Evolutionary conservation across 176 grass and related monocot genomes (phyloP), one percentile per base, ranked within the genome.

Genomic region (Themeda triandra): DNA sequence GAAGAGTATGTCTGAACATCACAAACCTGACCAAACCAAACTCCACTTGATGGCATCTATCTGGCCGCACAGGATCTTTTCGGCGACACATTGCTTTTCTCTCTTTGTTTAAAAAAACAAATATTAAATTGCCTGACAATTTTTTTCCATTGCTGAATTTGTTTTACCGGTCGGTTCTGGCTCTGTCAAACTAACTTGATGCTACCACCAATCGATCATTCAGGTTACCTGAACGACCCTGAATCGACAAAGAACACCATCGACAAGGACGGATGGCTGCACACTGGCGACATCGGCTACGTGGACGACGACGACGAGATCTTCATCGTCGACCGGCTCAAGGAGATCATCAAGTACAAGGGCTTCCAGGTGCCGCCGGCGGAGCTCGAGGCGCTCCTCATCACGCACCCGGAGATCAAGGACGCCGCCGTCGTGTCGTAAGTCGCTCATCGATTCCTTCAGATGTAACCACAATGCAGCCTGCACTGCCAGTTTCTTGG

Each of bases 321-420:
- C 82, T 98, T 98, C 89, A 98, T 98, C 21, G 96, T 98, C 6
- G 96, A 98, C 76, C 89, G 96, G 87, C 89, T 98, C 40, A 98
- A 98, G 89, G 96, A 98, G 80, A 93, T 98, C 60, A 98, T 98
- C 83, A 98, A 98, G 82, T 95, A 92, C 87, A 98, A 98, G 88
- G 96, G 93, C 0, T 98, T 95, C 86, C 96, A 98, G 67, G 96
- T 98, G 63, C 63, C 96, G 7, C 96, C 96, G 3, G 69, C 95
- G 5, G 96, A 98, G 87, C 87, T 98, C 2, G 96, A 98, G 77
- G 93, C 92, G 6, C 91, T 98, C 30, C 96, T 98, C 68, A 86
- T 95, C 76, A 89, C 91, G 1, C 91, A 98, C 84, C 93, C 87
- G 40, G 83, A 79, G 79, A 84, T 98, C 82, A 90, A 87, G 71